These are phyloP conservation scores for Neonectria hederae DNA, from an alignment of 2,329 filamentous ascomycete species.

Conservation along the genomic window DNA sequence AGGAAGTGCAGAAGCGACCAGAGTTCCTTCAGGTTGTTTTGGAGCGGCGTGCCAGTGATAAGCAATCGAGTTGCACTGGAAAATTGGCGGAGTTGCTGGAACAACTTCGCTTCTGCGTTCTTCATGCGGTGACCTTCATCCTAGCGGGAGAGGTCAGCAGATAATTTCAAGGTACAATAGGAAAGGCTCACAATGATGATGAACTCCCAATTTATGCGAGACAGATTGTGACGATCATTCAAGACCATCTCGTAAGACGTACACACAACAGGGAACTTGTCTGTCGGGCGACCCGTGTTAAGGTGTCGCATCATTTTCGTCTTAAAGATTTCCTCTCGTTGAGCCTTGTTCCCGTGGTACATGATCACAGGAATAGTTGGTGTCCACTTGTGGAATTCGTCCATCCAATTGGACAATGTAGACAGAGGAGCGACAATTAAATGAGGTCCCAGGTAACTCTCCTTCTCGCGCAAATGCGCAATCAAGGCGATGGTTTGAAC, in stretches of 20 bases:
- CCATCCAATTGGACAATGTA: constrained; percentile 94
- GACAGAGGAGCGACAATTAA: constrained; percentile 90
- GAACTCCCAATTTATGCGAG: constrained; percentile 92
- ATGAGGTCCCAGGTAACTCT: constrained; percentile 85
- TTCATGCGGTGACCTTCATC: constrained; percentile 98
- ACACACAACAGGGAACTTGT: constrained; percentile 88
- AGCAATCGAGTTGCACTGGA: constrained; percentile 89
- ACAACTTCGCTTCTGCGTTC: constrained; percentile 92
- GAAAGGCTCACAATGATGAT: constrained; percentile 81
- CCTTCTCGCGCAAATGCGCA: constrained; percentile 86
- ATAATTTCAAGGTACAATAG: accelerated
- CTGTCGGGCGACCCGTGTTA: constrained; percentile 64
- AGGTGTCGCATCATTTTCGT: constrained; percentile 77
- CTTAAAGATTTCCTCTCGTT: constrained; percentile 79
- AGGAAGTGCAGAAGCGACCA: constrained; percentile 97
- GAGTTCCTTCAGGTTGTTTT: constrained; percentile 93
- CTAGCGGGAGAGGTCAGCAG: constrained; percentile 52
- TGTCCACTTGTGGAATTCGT: constrained; percentile 91
- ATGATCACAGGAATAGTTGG: constrained; percentile 87
- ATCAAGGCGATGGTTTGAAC: constrained; percentile 90
- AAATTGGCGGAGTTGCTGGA: constrained; percentile 88
- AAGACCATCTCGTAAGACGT: constrained; percentile 98
- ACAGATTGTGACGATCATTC: constrained; percentile 83
- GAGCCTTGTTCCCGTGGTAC: constrained; percentile 85
- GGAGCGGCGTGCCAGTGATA: constrained; percentile 93